Conservation (phyloP, 164 flowering plant genomes). For the Stephania cephalantha region DNA sequence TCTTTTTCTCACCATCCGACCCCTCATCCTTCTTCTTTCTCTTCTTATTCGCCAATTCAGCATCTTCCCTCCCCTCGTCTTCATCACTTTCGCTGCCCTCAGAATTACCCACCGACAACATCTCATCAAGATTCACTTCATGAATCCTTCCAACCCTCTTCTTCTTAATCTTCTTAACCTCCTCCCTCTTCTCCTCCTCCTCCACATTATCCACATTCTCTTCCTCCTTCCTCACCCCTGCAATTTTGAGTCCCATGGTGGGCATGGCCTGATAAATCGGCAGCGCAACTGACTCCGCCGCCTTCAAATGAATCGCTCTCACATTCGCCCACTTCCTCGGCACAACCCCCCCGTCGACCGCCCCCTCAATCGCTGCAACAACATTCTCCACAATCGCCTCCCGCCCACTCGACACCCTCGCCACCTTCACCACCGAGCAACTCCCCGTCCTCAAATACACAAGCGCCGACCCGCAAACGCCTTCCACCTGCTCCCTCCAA, state of each 20-base stretch:
- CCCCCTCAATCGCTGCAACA: conserved; percentile 49
- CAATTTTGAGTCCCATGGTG: conserved; percentile 59
- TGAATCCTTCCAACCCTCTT: conserved; percentile 46
- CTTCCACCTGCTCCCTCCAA: conserved; percentile 72
- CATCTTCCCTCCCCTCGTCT: conserved; percentile 14
- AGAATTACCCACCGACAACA: conserved; percentile 10
- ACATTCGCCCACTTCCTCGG: conserved; percentile 66
- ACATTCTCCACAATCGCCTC: conserved; percentile 65
- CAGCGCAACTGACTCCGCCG: conserved; percentile 60
- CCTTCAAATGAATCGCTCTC: conserved; percentile 68
- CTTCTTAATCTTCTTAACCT: conserved; percentile 23
- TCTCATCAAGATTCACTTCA: conserved; percentile 31
- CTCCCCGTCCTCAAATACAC: conserved; percentile 71
- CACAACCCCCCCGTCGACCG: conserved; percentile 42
- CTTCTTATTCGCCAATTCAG: conserved; percentile 17
- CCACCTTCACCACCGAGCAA: conserved; percentile 60
- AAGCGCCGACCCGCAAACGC: conserved; percentile 40
- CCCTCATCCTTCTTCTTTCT: conserved; percentile 20
- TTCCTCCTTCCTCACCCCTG: conserved; percentile 23
- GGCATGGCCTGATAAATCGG: conserved; percentile 76
- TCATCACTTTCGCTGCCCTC: conserved; percentile 16
- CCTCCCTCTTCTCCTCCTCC: conserved; percentile 7
- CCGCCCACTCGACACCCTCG: conserved; percentile 36
- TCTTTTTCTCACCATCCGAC: neutral
- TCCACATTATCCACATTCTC: conserved; percentile 2